phyloP scores from a whole-genome alignment of 805 yeast species.

The Candida hispaniensis region DNA sequence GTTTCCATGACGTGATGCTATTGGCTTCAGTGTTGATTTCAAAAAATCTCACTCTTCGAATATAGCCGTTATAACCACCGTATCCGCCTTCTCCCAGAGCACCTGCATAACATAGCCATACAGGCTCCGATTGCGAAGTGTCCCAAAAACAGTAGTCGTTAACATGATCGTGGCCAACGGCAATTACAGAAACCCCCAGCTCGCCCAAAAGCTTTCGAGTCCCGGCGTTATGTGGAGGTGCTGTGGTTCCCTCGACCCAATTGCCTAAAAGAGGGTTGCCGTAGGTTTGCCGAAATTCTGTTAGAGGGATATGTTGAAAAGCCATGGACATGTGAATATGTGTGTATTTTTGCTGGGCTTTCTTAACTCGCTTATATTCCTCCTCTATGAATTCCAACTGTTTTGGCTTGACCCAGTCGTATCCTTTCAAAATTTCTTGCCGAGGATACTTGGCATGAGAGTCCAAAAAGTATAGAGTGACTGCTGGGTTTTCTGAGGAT shows the following conservation, averaged over 20 bases:
- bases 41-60: slow-evolving; percentile 67
- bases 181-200: slow-evolving; percentile 62
- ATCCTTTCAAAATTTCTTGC: slow-evolving; percentile 45
- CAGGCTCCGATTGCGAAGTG: slow-evolving; percentile 21
- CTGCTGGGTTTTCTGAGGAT: slow-evolving; percentile 32
- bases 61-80: slow-evolving; percentile 81
- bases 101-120: slow-evolving; percentile 93
- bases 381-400: slow-evolving; percentile 51
- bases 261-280: slow-evolving; percentile 44
- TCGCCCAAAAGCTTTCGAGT: slow-evolving; percentile 47
- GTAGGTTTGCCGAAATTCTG: slow-evolving; percentile 54
- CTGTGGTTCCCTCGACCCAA: slow-evolving; percentile 62
- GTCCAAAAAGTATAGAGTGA: slow-evolving; percentile 68
- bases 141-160: slow-evolving; percentile 79
- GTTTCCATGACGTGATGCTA: slow-evolving; percentile 58
- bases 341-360: slow-evolving; percentile 30
- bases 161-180: slow-evolving; percentile 93
- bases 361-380: slow-evolving; percentile 27
- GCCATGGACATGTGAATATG: slow-evolving; percentile 62
- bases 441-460: slow-evolving; percentile 64
- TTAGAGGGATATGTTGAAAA: slow-evolving; percentile 88
- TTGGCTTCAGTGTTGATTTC: slow-evolving; percentile 47
- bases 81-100: slow-evolving; percentile 93
- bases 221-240: slow-evolving; percentile 62
- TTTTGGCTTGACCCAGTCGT: slow-evolving; percentile 70